Evolutionary conservation across 176 grass and related monocot genomes (phyloP).

Genomic region (Dendrocalamus sinicus): DNA sequence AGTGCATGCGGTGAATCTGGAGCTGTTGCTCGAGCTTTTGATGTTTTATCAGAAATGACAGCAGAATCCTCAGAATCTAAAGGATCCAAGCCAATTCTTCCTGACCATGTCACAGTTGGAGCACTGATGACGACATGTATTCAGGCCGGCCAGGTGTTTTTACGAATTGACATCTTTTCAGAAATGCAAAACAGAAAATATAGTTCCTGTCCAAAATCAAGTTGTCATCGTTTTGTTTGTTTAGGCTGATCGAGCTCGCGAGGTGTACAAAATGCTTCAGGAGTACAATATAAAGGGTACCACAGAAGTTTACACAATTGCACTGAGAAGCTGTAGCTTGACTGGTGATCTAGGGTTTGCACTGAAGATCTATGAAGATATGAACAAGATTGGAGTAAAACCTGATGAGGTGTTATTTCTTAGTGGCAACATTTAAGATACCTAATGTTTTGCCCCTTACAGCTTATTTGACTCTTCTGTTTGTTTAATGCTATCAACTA

Average conservation of each 20-base stretch:
- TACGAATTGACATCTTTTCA: slow-evolving; percentile 26
- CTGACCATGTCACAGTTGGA: slow-evolving; percentile 97
- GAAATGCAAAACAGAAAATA: slow-evolving; percentile 37
- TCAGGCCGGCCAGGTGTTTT: slow-evolving; percentile 75
- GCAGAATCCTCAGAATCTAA: slow-evolving; percentile 61
- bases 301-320: slow-evolving; percentile 95
- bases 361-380: slow-evolving; percentile 94
- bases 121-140: slow-evolving; percentile 93
- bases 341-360: slow-evolving; percentile 87
- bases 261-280: slow-evolving; percentile 95
- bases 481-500: slow-evolving; percentile 42
- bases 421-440: slow-evolving; percentile 30
- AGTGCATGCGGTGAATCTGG: slow-evolving; percentile 98
- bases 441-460: background rate
- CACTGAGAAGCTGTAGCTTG: slow-evolving; percentile 90
- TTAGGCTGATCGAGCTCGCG: slow-evolving; percentile 78
- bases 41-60: slow-evolving; percentile 96
- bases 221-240: slow-evolving; percentile 27
- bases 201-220: slow-evolving; percentile 28
- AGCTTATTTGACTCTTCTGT: slow-evolving; percentile 37
- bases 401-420: slow-evolving; percentile 87
- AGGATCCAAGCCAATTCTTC: slow-evolving; percentile 70
- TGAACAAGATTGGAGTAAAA: slow-evolving; percentile 86
- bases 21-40: slow-evolving; percentile 96
- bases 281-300: slow-evolving; percentile 90